Conservation (phyloP, 2,329 filamentous ascomycete species). For the Atkinsonella texensis region DNA sequence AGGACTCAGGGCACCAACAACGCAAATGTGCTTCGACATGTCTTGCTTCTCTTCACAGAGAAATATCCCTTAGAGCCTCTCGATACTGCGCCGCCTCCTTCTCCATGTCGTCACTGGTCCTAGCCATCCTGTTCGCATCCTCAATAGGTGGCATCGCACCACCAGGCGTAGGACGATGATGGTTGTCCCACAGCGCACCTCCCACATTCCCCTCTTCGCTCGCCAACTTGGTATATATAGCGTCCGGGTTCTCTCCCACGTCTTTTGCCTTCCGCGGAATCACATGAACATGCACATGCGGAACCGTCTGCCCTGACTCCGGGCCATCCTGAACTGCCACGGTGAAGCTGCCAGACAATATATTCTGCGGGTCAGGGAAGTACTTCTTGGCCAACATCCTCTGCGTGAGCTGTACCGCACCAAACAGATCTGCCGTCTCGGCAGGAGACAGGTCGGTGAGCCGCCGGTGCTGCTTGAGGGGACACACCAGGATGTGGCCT, state of each 20-base stretch:
- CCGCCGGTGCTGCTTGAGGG: slow-evolving; percentile 54
- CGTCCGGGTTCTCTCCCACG: slow-evolving; percentile 40
- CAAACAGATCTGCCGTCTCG: slow-evolving; percentile 74
- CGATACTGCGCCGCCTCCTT: slow-evolving; percentile 61
- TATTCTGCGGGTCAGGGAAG: slow-evolving; percentile 33
- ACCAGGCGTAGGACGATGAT: slow-evolving; percentile 33
- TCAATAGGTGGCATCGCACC: slow-evolving; percentile 58
- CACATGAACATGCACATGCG: slow-evolving; percentile 87
- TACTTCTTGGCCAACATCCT: slow-evolving; percentile 55
- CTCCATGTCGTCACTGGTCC: slow-evolving; percentile 65
- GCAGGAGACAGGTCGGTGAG: slow-evolving; percentile 59
- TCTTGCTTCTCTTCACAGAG: slow-evolving; percentile 11
- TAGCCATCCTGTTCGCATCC: slow-evolving; percentile 54
- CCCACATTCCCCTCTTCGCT: slow-evolving; percentile 76
- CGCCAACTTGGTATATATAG: slow-evolving; percentile 74
- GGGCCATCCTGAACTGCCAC: slow-evolving; percentile 89
- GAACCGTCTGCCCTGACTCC: slow-evolving; percentile 85
- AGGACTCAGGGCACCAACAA: background rate
- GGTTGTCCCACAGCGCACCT: slow-evolving; percentile 48
- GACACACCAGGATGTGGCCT: slow-evolving; percentile 85
- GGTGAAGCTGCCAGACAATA: slow-evolving; percentile 61
- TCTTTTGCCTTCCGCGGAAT: slow-evolving; percentile 57
- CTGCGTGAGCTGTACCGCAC: slow-evolving; percentile 73
- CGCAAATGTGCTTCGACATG: background rate
- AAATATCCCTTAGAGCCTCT: slow-evolving; percentile 33